phyloP scores from a whole-genome alignment of 2,329 filamentous ascomycete genomes.

The Penicillium psychrosexuale region DNA sequence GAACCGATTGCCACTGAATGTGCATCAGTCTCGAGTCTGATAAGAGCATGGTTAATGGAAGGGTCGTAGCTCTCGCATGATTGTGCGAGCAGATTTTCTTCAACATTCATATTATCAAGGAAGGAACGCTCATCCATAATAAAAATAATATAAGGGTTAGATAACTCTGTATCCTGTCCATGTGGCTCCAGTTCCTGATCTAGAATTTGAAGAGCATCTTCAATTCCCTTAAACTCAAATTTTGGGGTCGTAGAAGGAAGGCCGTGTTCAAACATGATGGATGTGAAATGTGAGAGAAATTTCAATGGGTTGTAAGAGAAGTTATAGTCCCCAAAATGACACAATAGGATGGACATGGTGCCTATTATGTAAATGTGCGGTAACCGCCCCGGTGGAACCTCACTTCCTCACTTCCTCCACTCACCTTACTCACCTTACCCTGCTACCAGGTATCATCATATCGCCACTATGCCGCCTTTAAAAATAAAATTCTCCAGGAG shows the following conservation, averaged over 20 bases:
- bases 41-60: not conserved
- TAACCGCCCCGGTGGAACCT: not conserved
- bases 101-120: not conserved
- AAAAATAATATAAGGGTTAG: not conserved
- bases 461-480: conserved; percentile 35
- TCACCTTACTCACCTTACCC: not conserved
- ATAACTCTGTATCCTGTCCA: not conserved
- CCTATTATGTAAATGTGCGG: conserved; percentile 3
- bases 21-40: no score
- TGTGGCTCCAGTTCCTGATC: no score
- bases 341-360: not conserved
- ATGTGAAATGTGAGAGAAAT: not conserved
- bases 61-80: not conserved
- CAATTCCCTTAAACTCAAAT: not conserved
- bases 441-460: not conserved
- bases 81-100: not conserved
- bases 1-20: no score
- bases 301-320: not conserved
- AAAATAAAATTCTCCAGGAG: conserved; percentile 45
- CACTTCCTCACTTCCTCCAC: not conserved
- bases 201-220: no score
- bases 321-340: no score
- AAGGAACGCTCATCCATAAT: not conserved
- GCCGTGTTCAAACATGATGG: not conserved
- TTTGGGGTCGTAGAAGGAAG: not conserved